Conservation (phyloP, 768 basidiomycete species). For the Lepiota venenata region DNA sequence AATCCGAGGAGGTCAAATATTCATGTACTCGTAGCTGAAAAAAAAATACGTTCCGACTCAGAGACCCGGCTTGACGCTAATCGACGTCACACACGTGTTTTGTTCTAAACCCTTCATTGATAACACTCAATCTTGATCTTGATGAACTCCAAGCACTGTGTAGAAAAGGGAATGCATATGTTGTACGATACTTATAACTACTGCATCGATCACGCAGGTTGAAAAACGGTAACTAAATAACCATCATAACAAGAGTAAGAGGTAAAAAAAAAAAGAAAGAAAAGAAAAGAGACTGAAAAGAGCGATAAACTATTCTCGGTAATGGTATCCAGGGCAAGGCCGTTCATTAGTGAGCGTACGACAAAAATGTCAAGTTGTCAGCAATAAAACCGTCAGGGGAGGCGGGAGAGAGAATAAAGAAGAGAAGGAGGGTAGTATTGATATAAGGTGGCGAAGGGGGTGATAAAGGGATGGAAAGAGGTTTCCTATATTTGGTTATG, state of each 20-base stretch:
- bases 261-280: neutral
- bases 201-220: neutral
- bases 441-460: too few species aligned
- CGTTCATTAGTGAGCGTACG: neutral
- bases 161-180: neutral
- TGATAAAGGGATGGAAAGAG: neutral
- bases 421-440: neutral
- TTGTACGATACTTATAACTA: neutral
- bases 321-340: constrained; percentile 7
- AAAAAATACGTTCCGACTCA: too few species aligned
- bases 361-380: constrained; percentile 6
- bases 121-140: neutral
- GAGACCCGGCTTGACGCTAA: too few species aligned
- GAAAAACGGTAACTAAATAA: neutral
- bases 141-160: neutral
- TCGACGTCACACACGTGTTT: too few species aligned
- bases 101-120: too few species aligned
- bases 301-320: neutral
- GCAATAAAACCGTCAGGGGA: neutral
- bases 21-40: too few species aligned
- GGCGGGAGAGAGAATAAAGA: neutral
- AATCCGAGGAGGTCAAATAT: too few species aligned
- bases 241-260: neutral
- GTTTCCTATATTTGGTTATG: neutral
- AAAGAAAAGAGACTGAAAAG: neutral